Percentiles rank a stretch among this genome's conserved stretches.
Evolutionary conservation across 73 alveolate genomes (phyloP).

Genomic region (Tetrahymena elliotti): DNA sequence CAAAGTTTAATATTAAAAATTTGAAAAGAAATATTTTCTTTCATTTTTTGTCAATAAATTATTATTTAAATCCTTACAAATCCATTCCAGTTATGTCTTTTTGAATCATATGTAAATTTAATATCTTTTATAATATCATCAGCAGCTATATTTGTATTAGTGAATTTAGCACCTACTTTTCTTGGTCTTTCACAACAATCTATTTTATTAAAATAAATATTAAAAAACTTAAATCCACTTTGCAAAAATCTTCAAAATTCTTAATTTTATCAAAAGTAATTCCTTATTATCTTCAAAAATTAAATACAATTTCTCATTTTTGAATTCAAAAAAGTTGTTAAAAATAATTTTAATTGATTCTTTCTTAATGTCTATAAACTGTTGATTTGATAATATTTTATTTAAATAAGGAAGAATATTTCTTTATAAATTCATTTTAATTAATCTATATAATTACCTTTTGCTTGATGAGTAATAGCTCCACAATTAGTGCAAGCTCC

Average conservation of each 20-base stretch:
- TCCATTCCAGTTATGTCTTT: constrained; percentile 95
- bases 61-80: neutral
- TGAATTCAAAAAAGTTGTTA: too few species aligned
- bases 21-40: neutral
- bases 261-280: too few species aligned
- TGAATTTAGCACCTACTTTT: constrained; percentile 72
- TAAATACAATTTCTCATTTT: too few species aligned
- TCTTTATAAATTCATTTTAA: neutral
- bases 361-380: too few species aligned
- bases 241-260: too few species aligned
- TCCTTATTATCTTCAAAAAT: too few species aligned
- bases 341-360: too few species aligned
- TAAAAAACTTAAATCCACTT: too few species aligned
- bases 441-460: neutral
- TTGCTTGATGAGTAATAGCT: constrained; percentile 79
- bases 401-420: too few species aligned
- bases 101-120: constrained; percentile 71
- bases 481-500: constrained; percentile 96
- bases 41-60: neutral
- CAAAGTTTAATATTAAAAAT: neutral
- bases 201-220: constrained; percentile 5
- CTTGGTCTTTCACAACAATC: constrained; percentile 88
- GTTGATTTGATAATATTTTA: too few species aligned
- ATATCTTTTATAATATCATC: constrained; percentile 62
- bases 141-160: constrained; percentile 66